Percentiles rank a stretch among this genome's conserved stretches.
phyloP scores from a whole-genome alignment of 306 rosid species.

The Glycine tomentella region DNA sequence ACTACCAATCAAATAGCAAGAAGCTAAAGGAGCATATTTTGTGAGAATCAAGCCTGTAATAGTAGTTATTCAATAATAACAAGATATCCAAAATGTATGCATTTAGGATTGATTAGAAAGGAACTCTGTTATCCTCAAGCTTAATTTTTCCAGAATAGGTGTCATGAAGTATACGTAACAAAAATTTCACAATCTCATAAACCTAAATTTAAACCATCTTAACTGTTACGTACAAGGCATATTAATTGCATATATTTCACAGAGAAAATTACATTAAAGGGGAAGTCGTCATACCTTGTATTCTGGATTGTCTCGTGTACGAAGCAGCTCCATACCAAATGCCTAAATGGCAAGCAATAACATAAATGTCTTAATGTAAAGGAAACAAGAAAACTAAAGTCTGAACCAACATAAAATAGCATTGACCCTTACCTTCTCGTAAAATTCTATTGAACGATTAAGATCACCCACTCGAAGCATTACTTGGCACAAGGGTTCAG shows the following conservation, averaged over 20 bases:
- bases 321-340: slow-evolving; percentile 97
- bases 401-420: slow-evolving; percentile 17
- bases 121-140: slow-evolving; percentile 28
- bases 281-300: slow-evolving; percentile 69
- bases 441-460: slow-evolving; percentile 86
- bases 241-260: slow-evolving; percentile 17
- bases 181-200: slow-evolving; percentile 20
- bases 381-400: slow-evolving; percentile 3
- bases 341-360: slow-evolving; percentile 62
- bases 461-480: slow-evolving; percentile 99
- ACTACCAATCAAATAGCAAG: slow-evolving; percentile 16
- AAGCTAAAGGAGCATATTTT: slow-evolving; percentile 30
- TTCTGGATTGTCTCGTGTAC: slow-evolving; percentile 88
- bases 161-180: slow-evolving; percentile 15
- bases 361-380: slow-evolving; percentile 33
- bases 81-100: slow-evolving; percentile 8
- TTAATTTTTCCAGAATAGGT: slow-evolving; percentile 30
- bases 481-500: slow-evolving; percentile 96
- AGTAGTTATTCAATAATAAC: not conserved
- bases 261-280: slow-evolving; percentile 7
- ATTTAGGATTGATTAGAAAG: slow-evolving; percentile 23
- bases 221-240: slow-evolving; percentile 17
- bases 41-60: slow-evolving; percentile 7
- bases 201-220: slow-evolving; percentile 13
- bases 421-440: slow-evolving; percentile 77